These are phyloP conservation scores for Fusarium temperatum DNA, from an alignment of 2,329 filamentous ascomycete species.

Conservation along the genomic window DNA sequence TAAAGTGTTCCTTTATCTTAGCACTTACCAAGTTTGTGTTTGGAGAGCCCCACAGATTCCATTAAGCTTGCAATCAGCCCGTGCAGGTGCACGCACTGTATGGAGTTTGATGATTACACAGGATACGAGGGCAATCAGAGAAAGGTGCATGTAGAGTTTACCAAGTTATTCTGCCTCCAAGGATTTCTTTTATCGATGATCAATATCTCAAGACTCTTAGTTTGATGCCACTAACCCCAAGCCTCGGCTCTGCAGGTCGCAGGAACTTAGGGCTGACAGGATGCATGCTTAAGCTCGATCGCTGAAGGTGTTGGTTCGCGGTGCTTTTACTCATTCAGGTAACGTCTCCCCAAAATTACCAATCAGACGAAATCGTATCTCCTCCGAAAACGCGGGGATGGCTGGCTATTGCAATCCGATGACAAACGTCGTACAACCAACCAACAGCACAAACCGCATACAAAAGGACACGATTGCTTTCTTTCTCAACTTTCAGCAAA, in stretches of 20 bases:
- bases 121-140: not conserved
- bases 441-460: not conserved
- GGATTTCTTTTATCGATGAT: rapidly evolving
- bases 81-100: too few relatives aligned
- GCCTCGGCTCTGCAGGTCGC: not conserved
- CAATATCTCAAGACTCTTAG: not conserved
- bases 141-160: not conserved
- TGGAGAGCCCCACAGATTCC: not conserved
- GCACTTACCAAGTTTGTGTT: not conserved
- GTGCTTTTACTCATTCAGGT: not conserved
- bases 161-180: not conserved
- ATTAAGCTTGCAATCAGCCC: not conserved
- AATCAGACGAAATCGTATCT: not conserved
- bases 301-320: not conserved
- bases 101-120: not conserved
- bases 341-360: not conserved
- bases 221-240: not conserved
- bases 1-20: too few relatives aligned
- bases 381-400: not conserved
- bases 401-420: not conserved
- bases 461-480: not conserved
- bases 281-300: not conserved
- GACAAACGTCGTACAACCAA: not conserved
- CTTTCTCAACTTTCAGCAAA: rapidly evolving
- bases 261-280: not conserved